Percentiles rank a stretch among this genome's conserved stretches.
These are phyloP conservation scores for Eurotiales sp. DNA, from an alignment of 2,329 filamentous ascomycete species.

Conservation along the genomic window DNA sequence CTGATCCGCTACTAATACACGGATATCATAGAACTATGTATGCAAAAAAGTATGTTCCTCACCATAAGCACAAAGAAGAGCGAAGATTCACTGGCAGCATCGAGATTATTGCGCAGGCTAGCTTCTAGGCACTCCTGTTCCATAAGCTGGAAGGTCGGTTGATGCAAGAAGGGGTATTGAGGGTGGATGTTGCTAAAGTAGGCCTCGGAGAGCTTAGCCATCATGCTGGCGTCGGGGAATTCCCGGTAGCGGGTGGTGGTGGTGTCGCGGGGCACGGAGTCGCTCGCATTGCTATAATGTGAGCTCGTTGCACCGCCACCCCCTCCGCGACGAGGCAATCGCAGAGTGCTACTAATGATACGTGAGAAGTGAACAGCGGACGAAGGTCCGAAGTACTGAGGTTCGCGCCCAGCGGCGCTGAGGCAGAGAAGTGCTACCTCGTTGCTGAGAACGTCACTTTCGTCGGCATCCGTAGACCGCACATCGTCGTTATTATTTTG, in stretches of 20 bases:
- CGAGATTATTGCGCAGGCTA: constrained; percentile 10
- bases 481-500: constrained; percentile 11
- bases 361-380: constrained; percentile 29
- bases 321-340: constrained; percentile 16
- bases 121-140: constrained; percentile 24
- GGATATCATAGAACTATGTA: no score
- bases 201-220: constrained; percentile 24
- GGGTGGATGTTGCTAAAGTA: constrained; percentile 39
- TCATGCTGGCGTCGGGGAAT: constrained; percentile 17
- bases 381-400: constrained; percentile 37
- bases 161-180: constrained; percentile 38
- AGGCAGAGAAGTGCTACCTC: constrained; percentile 30
- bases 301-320: constrained; percentile 3
- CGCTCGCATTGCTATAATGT: constrained; percentile 7
- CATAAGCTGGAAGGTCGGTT: constrained; percentile 30
- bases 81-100: constrained; percentile 2
- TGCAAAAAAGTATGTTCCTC: background rate
- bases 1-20: no score
- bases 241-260: constrained; percentile 8
- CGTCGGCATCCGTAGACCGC: constrained; percentile 17
- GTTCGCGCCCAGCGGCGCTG: constrained; percentile 28
- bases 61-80: constrained; percentile 17
- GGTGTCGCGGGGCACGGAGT: background rate
- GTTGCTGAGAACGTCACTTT: constrained; percentile 10
- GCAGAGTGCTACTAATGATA: constrained; percentile 19